Evolutionary conservation across 2,329 filamentous ascomycete species (phyloP).

Genomic region (Pestalotiopsis fici): DNA sequence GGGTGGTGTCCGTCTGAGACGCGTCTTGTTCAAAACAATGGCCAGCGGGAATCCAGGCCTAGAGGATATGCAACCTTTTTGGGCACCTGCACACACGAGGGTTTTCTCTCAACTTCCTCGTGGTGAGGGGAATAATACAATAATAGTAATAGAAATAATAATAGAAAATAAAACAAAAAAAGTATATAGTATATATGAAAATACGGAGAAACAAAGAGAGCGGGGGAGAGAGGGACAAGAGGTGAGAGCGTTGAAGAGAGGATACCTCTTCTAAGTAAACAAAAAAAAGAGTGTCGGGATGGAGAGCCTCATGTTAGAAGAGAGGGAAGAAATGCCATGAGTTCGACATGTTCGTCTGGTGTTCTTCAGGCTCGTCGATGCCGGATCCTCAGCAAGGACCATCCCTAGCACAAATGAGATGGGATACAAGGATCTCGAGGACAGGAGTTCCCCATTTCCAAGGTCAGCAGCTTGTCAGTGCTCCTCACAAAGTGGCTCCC

Average conservation of each 20-base stretch:
- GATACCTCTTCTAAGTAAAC: conserved; percentile 4
- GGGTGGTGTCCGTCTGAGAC: conserved; percentile 8
- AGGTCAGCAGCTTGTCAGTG: background rate
- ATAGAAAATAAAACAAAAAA: background rate
- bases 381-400: conserved; percentile 11
- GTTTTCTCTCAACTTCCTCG: conserved; percentile 19
- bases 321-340: conserved; percentile 9
- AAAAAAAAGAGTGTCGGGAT: conserved; percentile 12
- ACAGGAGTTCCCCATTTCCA: background rate
- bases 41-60: conserved; percentile 15
- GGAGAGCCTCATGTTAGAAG: conserved; percentile 17
- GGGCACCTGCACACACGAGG: background rate
- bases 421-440: conserved; percentile 6
- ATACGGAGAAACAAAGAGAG: conserved; percentile 16
- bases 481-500: background rate
- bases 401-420: conserved; percentile 13
- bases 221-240: conserved; percentile 15
- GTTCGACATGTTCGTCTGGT: background rate
- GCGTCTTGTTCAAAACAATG: conserved; percentile 14
- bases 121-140: conserved; percentile 7
- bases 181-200: conserved; percentile 10
- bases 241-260: background rate
- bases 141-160: conserved; percentile 9
- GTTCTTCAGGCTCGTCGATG: conserved; percentile 11
- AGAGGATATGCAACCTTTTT: conserved; percentile 14